Evolutionary conservation across 306 rosid genomes (phyloP), one percentile per base, ranked within the genome.

Genomic region (Vigna radiata): DNA sequence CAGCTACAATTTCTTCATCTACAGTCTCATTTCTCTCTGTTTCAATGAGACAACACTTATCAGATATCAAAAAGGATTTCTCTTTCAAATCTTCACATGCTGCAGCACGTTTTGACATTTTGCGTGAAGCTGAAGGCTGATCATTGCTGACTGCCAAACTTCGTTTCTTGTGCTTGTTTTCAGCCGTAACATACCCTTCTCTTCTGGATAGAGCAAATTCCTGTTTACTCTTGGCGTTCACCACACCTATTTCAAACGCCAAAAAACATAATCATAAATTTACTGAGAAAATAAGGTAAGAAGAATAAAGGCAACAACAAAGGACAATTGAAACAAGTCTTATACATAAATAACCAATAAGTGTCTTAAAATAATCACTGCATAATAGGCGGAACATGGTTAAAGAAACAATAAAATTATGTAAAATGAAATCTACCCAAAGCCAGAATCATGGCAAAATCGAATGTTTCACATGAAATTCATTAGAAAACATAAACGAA

Each of bases 1-100:
- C 72, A 10, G 97, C 99, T 10, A 87, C 77, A 36, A 72, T 50
- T 82, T 95, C 99, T 17, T 90, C 96, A 0, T 90, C 90, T 48
- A 83, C 99, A 60, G 76, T 25, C 55, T 72, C 82, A 21, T 89
- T 96, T 84, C 85, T 81, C 85, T 90, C 91, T 2, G 50, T 61
- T 80, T 85, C 91, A 49, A 92, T 81, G 14, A 87, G 82, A 59
- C 70, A 69, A 63, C 89, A 84, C 72, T 95, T 88, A 19, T 85
- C 88, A 15, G 89, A 66, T 31, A 88, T 43, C 12, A 19, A 80
- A 81, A 87, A 58, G 8, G 90, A 77, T 65, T 78, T 87, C 85
- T 88, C 94, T 83, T 89, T 19, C 21, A 19, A 19, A 19, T 19
- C 21, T 19, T 19, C 21, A 19, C 21, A 19, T 19, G 21, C 21